Evolutionary conservation across 208 protist species (phyloP).

Genomic region (Trypanosoma rangeli): DNA sequence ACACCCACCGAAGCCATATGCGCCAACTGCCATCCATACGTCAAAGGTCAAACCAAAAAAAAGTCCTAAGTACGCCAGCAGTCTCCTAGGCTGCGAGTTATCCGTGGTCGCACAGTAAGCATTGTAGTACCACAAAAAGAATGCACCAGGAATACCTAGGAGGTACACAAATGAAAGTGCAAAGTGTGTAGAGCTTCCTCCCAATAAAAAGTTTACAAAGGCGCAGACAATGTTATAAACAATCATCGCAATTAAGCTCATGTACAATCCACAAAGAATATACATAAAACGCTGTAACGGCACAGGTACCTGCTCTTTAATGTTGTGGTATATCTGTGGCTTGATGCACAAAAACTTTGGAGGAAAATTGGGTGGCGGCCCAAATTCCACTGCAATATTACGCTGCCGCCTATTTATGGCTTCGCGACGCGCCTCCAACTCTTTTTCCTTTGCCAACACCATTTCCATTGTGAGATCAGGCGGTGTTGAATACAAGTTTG

Average conservation of each 20-base stretch:
- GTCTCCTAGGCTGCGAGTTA: constrained; percentile 38
- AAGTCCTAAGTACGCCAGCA: constrained; percentile 62
- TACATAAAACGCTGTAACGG: constrained; percentile 82
- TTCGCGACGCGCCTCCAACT: constrained; percentile 52
- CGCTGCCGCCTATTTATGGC: constrained; percentile 39
- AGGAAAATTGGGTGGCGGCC: constrained; percentile 80
- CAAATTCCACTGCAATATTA: constrained; percentile 28
- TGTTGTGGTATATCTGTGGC: constrained; percentile 85
- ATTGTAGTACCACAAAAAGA: constrained; percentile 86
- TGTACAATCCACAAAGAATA: constrained; percentile 66
- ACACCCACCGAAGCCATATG: constrained; percentile 66
- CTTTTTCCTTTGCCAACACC: constrained; percentile 74
- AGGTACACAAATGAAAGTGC: constrained; percentile 85
- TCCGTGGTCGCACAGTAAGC: constrained; percentile 53
- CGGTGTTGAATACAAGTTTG: neutral
- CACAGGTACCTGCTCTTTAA: constrained; percentile 69
- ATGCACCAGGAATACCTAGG: constrained; percentile 76
- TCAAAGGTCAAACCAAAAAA: constrained; percentile 65
- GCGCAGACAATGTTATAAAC: constrained; percentile 76
- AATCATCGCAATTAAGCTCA: constrained; percentile 64
- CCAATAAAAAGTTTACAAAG: constrained; percentile 51
- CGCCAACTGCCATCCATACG: constrained; percentile 80
- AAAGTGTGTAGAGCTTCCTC: constrained; percentile 61
- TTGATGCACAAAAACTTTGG: constrained; percentile 83
- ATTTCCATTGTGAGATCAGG: constrained; percentile 58